Evolutionary conservation across 2,329 filamentous ascomycete species (phyloP).

Genomic region (Phaeosphaeria sp.): DNA sequence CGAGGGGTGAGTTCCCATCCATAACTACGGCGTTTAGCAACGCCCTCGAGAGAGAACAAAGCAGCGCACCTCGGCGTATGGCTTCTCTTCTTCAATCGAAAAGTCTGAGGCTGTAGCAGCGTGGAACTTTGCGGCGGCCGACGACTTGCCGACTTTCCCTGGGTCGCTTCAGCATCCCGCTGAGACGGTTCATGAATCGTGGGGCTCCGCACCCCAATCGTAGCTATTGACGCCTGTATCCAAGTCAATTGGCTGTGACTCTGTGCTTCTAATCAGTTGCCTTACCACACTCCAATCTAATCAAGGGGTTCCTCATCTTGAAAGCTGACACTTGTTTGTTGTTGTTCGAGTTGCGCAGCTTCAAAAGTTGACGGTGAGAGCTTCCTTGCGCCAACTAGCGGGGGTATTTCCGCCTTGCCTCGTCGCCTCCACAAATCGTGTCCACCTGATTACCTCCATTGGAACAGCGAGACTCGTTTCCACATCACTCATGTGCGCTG

Average conservation of each 20-base stretch:
- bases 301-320: conserved; percentile 69
- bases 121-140: conserved; percentile 87
- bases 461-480: too few species aligned
- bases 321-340: conserved; percentile 3
- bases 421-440: background rate
- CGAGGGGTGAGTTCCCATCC: conserved; percentile 98
- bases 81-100: conserved; percentile 81
- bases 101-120: conserved; percentile 82
- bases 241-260: conserved; percentile 23
- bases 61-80: conserved; percentile 81
- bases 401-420: background rate
- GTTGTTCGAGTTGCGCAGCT: conserved; percentile 5
- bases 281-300: conserved; percentile 79
- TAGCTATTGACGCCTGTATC: conserved; percentile 93
- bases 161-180: conserved; percentile 35
- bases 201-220: conserved; percentile 76
- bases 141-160: conserved; percentile 87
- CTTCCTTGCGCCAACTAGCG: background rate
- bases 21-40: conserved; percentile 68
- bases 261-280: conserved; percentile 11
- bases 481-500: too few species aligned
- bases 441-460: background rate
- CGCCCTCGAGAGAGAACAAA: background rate
- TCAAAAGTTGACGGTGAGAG: conserved; percentile 1
- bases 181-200: conserved; percentile 21